phyloP scores from a whole-genome alignment of 192 early-diverging fungal genomes.

The Gryganskiella cystojenkinii region DNA sequence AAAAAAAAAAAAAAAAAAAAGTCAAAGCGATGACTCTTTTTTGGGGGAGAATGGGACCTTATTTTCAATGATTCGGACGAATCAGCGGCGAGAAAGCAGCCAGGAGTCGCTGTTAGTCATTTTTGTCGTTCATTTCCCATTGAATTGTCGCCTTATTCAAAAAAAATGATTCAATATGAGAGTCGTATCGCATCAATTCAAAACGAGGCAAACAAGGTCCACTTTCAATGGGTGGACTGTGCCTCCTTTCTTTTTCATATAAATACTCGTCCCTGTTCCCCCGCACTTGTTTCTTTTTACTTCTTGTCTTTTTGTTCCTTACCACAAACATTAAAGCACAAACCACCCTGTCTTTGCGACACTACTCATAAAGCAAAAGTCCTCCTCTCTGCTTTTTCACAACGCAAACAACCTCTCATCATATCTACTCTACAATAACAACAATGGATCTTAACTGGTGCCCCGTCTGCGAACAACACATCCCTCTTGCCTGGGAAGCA shows the following conservation, averaged over 20 bases:
- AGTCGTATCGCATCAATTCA: neutral
- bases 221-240: neutral
- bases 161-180: neutral
- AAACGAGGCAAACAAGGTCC: neutral
- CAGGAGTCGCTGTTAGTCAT: slow-evolving; percentile 21
- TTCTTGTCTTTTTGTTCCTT: slow-evolving; percentile 18
- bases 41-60: slow-evolving; percentile 18
- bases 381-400: neutral
- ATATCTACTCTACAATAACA: neutral
- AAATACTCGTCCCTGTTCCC: slow-evolving; percentile 22
- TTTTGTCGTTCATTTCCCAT: neutral
- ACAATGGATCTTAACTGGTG: slow-evolving; percentile 57
- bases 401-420: neutral
- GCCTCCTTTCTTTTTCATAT: slow-evolving; percentile 9
- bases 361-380: neutral
- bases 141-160: slow-evolving; percentile 1
- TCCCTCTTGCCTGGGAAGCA: slow-evolving; percentile 53
- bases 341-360: slow-evolving; percentile 12
- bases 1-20: slow-evolving; percentile 4
- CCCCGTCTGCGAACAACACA: slow-evolving; percentile 55
- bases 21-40: slow-evolving; percentile 7
- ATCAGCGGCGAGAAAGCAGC: slow-evolving; percentile 27
- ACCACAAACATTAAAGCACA: slow-evolving; percentile 31
- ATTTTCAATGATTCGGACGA: slow-evolving; percentile 18
- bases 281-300: slow-evolving; percentile 15